Conservation (phyloP, 139 green algal species). For the Microglena sp. region DNA sequence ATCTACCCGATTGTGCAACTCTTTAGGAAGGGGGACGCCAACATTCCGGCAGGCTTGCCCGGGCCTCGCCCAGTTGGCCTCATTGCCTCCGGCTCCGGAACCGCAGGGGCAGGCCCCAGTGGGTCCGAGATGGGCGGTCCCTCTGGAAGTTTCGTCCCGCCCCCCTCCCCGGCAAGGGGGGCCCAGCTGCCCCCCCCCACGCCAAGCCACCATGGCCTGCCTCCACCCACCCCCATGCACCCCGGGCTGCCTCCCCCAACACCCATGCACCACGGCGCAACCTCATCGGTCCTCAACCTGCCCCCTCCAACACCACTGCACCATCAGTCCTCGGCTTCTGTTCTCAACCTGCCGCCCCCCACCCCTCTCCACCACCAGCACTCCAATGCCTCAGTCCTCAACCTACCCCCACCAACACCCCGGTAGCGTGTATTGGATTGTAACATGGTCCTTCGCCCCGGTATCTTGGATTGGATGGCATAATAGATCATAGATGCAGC, state of each 20-base stretch:
- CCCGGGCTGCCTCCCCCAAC: not conserved
- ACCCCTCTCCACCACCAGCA: too few relatives aligned
- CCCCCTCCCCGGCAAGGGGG: slow-evolving; percentile 8
- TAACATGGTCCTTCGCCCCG: too few relatives aligned
- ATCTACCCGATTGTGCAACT: slow-evolving; percentile 93
- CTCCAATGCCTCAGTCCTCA: too few relatives aligned
- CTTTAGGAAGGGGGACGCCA: slow-evolving; percentile 73
- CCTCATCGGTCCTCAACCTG: too few relatives aligned
- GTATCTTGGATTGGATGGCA: too few relatives aligned
- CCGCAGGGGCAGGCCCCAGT: not conserved
- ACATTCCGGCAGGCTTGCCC: slow-evolving; percentile 12
- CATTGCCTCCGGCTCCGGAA: not conserved
- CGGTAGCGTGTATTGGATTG: too few relatives aligned
- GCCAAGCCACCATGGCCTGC: slow-evolving; percentile 1
- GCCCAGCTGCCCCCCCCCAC: slow-evolving; percentile 11
- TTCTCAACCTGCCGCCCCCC: too few relatives aligned
- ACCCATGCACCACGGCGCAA: slow-evolving; percentile 1
- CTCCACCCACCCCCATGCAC: slow-evolving; percentile 7
- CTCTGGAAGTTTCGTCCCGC: slow-evolving; percentile 8
- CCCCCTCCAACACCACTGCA: too few relatives aligned
- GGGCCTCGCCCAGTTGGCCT: slow-evolving; percentile 1
- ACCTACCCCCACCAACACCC: too few relatives aligned
- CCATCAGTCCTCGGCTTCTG: too few relatives aligned
- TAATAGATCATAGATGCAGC: too few relatives aligned
- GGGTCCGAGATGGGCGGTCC: not conserved